These are phyloP conservation scores for Coemansia sp. DNA, from an alignment of 192 early-diverging fungal species.

Conservation along the genomic window DNA sequence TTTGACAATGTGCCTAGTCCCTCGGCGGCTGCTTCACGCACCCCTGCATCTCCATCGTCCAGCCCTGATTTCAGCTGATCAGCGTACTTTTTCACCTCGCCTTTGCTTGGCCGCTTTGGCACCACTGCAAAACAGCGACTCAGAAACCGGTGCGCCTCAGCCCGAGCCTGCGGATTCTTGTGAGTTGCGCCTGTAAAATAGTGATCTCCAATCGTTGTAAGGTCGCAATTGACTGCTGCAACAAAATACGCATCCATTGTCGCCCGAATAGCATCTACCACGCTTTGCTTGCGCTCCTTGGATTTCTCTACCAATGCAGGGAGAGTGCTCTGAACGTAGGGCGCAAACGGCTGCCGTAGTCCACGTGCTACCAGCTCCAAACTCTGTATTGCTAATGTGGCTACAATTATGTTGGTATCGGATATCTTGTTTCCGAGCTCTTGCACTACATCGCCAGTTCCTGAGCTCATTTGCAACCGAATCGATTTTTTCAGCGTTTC, in stretches of 20 bases:
- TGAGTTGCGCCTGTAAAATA: constrained; percentile 65
- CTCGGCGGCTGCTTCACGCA: constrained; percentile 81
- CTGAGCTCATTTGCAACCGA: constrained; percentile 47
- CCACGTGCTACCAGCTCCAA: constrained; percentile 79
- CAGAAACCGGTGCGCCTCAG: constrained; percentile 73
- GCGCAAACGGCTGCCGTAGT: constrained; percentile 74
- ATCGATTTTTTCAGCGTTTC: constrained; percentile 33
- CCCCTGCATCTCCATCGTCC: constrained; percentile 80
- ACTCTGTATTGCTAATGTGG: constrained; percentile 74
- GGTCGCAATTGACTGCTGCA: constrained; percentile 45
- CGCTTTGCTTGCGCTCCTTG: constrained; percentile 92
- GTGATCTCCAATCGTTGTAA: constrained; percentile 76
- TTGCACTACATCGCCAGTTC: constrained; percentile 73
- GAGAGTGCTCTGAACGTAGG: constrained; percentile 68
- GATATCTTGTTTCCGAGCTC: constrained; percentile 80
- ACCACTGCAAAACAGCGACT: constrained; percentile 72
- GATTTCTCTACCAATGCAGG: constrained; percentile 82
- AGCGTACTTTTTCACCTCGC: constrained; percentile 73
- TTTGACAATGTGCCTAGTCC: constrained; percentile 88
- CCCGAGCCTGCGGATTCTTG: constrained; percentile 91
- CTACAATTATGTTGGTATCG: constrained; percentile 88
- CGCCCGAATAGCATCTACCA: constrained; percentile 76
- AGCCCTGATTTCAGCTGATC: constrained; percentile 75
- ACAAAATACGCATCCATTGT: constrained; percentile 85
- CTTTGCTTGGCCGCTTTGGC: constrained; percentile 67